Percentiles rank a stretch among this genome's conserved stretches.
Evolutionary conservation across 495 filamentous ascomycete genomes (phyloP).

Genomic region (Margaritispora aquatica): DNA sequence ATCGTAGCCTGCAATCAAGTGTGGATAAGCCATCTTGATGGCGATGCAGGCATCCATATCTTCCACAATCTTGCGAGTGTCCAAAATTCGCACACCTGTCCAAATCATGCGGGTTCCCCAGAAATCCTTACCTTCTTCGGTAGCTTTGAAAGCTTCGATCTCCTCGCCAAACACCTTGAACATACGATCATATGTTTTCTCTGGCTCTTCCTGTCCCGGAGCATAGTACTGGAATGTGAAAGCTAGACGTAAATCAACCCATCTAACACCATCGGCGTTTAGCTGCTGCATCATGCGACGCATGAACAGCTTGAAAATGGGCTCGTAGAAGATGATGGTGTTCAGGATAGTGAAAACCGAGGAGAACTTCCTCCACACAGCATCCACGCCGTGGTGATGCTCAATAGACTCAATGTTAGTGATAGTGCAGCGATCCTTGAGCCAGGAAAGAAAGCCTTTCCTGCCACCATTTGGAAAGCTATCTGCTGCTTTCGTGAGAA

Average conservation of each 20-base stretch:
- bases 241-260: slow-evolving; percentile 63
- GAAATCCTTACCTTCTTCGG: slow-evolving; percentile 65
- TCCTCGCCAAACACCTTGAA: slow-evolving; percentile 71
- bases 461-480: slow-evolving; percentile 65
- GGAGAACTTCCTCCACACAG: slow-evolving; percentile 73
- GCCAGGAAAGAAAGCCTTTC: slow-evolving; percentile 68
- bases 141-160: slow-evolving; percentile 64
- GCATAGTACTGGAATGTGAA: slow-evolving; percentile 58
- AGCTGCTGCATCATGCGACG: slow-evolving; percentile 59
- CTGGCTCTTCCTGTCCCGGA: slow-evolving; percentile 50
- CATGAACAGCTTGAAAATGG: slow-evolving; percentile 76
- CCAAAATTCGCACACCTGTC: slow-evolving; percentile 60
- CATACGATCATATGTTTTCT: slow-evolving; percentile 57
- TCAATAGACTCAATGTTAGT: slow-evolving; percentile 64
- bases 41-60: slow-evolving; percentile 81
- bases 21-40: slow-evolving; percentile 70
- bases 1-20: slow-evolving; percentile 82
- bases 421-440: slow-evolving; percentile 66
- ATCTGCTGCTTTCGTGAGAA: slow-evolving; percentile 59
- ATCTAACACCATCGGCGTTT: slow-evolving; percentile 70
- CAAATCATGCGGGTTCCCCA: slow-evolving; percentile 88
- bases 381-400: slow-evolving; percentile 73
- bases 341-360: slow-evolving; percentile 63
- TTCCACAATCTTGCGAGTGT: slow-evolving; percentile 60
- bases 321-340: slow-evolving; percentile 80